A percentile compares a stretch with the other conserved stretches of the same genome.
Conservation (phyloP, 1,139 yeast genomes). For the Pneumocystis murina region DNA sequence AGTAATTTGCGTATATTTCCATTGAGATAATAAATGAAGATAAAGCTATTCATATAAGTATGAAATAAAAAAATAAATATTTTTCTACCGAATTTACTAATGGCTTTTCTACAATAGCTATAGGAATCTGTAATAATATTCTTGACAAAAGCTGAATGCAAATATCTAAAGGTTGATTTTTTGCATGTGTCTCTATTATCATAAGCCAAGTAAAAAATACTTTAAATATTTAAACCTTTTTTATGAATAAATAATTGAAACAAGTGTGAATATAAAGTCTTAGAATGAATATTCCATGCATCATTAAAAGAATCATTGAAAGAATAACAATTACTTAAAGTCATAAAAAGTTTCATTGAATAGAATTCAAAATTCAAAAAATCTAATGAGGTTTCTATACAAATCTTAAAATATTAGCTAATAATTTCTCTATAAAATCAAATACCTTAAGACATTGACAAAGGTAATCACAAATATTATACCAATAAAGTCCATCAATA, state of each 20-base stretch:
- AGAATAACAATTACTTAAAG: constrained; percentile 21
- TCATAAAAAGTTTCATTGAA: constrained; percentile 33
- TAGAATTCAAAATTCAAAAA: constrained; percentile 32
- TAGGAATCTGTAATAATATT: background rate
- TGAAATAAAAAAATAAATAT: background rate
- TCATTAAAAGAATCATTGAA: constrained; percentile 21
- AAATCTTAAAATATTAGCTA: constrained; percentile 9
- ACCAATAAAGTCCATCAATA: constrained; percentile 19
- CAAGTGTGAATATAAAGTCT: background rate
- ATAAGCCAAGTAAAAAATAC: constrained; percentile 32
- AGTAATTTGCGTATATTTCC: constrained; percentile 3
- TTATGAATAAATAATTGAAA: constrained; percentile 20
- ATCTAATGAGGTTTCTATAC: constrained; percentile 27
- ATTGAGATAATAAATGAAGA: background rate
- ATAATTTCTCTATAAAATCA: background rate
- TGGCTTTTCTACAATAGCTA: background rate
- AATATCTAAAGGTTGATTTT: constrained; percentile 11
- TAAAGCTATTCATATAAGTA: constrained; percentile 1
- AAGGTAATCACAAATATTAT: constrained; percentile 15
- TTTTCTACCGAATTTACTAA: background rate
- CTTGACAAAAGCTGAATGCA: background rate
- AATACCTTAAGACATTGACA: constrained; percentile 10
- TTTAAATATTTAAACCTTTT: constrained; percentile 20
- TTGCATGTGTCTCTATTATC: constrained; percentile 21
- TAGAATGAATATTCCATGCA: constrained; percentile 3